Evolutionary conservation across 2,329 filamentous ascomycete genomes (phyloP).

Genomic region (Phoma sp.): DNA sequence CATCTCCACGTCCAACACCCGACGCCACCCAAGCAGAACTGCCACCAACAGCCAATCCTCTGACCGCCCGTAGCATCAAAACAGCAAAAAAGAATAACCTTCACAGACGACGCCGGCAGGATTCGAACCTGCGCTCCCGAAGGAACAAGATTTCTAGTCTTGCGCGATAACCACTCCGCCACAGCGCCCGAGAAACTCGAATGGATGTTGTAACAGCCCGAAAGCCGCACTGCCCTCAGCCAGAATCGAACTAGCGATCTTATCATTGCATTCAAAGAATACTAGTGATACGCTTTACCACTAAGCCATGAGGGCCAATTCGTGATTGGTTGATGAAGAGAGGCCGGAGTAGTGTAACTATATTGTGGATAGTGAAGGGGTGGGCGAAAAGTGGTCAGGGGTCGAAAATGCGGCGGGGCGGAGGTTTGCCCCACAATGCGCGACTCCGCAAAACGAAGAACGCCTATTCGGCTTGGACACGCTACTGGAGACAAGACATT

Average conservation of each 20-base stretch:
- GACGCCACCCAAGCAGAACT: no score
- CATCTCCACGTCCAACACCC: no score
- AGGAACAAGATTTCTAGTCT: slow-evolving; percentile 1
- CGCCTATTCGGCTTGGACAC: no score
- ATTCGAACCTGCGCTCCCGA: neutral
- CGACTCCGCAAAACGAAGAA: no score
- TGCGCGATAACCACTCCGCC: slow-evolving; percentile 49
- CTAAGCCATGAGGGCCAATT: slow-evolving; percentile 19
- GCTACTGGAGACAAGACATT: no score
- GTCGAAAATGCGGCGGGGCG: no score
- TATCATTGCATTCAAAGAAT: slow-evolving; percentile 9
- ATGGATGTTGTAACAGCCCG: neutral
- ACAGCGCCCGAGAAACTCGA: slow-evolving; percentile 31
- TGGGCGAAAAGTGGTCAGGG: no score
- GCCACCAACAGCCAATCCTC: no score
- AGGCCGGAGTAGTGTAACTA: neutral
- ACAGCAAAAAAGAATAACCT: no score
- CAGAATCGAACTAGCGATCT: slow-evolving; percentile 18
- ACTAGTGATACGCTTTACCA: slow-evolving; percentile 22
- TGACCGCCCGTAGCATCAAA: no score
- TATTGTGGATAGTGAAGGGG: neutral
- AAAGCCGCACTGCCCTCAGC: slow-evolving; percentile 6
- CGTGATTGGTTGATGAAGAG: slow-evolving; percentile 11
- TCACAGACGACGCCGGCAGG: neutral
- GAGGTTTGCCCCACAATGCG: no score